Conservation (phyloP, 768 basidiomycete species). For the Pholiota molesta region DNA sequence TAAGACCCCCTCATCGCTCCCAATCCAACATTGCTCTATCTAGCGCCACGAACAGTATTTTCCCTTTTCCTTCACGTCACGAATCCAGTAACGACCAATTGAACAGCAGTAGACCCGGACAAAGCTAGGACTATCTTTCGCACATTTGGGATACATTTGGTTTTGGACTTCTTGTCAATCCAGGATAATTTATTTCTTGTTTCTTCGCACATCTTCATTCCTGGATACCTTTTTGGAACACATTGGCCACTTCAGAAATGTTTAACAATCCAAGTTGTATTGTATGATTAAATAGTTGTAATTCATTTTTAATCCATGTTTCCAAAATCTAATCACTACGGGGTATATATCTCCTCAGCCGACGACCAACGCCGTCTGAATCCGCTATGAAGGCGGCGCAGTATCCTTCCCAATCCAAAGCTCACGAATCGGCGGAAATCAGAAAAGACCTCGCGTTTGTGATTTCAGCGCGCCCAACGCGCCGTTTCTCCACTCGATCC, state of each 20-base stretch:
- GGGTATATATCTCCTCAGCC: neutral
- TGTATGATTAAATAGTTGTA: constrained; percentile 5
- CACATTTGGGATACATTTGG: constrained; percentile 1
- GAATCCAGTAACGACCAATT: constrained; percentile 18
- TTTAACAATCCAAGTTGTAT: constrained; percentile 1
- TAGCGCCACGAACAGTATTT: constrained; percentile 10
- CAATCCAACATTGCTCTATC: constrained; percentile 13
- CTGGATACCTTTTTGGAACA: neutral
- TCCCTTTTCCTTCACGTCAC: constrained; percentile 13
- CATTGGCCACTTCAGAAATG: constrained; percentile 2
- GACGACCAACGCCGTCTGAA: neutral
- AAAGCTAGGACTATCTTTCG: constrained; percentile 8
- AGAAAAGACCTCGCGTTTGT: constrained; percentile 82
- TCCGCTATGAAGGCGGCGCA: constrained; percentile 13
- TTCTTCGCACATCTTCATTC: neutral
- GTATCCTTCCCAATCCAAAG: constrained; percentile 85
- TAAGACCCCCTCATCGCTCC: constrained; percentile 2
- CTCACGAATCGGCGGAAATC: constrained; percentile 88
- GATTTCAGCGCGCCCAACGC: constrained; percentile 44
- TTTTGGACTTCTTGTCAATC: neutral
- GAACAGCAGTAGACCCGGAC: constrained; percentile 11
- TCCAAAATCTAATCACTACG: neutral
- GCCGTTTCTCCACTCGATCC: constrained; percentile 53
- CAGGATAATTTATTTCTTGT: neutral
- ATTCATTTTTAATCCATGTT: constrained; percentile 3